A percentile compares a stretch with the other conserved stretches of the same genome.
These are phyloP conservation scores for Massarina eburnea DNA, from an alignment of 2,329 filamentous ascomycete genomes.

Conservation along the genomic window DNA sequence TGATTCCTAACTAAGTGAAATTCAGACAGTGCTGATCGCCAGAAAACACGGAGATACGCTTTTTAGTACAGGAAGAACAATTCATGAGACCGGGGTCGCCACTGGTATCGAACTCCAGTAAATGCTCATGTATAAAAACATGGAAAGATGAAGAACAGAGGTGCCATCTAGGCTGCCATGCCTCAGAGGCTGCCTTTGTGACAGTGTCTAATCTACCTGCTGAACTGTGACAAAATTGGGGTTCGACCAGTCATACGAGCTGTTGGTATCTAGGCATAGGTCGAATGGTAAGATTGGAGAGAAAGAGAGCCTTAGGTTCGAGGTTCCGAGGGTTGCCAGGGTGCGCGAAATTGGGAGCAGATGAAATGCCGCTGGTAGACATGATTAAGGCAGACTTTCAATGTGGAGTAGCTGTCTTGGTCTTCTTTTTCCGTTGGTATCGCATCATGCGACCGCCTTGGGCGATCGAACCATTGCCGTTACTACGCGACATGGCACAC, in stretches of 20 bases:
- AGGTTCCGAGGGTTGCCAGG: too few species aligned
- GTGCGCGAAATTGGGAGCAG: too few species aligned
- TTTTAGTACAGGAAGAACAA: neutral
- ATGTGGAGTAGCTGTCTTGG: conserved; percentile 12
- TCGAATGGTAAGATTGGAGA: too few species aligned
- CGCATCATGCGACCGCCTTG: conserved; percentile 57
- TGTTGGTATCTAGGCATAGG: too few species aligned
- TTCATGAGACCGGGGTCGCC: neutral
- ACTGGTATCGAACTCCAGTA: conserved; percentile 5
- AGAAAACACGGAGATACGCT: neutral
- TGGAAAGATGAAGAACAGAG: neutral
- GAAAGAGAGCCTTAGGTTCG: too few species aligned
- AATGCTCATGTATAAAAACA: conserved; percentile 3
- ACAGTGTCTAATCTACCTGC: too few species aligned
- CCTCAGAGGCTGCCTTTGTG: neutral
- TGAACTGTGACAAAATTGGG: too few species aligned
- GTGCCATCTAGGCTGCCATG: neutral
- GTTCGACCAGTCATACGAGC: too few species aligned
- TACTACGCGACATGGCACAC: conserved; percentile 84
- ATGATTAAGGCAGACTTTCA: neutral
- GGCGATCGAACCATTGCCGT: conserved; percentile 54
- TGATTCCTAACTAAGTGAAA: neutral
- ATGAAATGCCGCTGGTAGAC: too few species aligned
- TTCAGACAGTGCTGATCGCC: neutral
- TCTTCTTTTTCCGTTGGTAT: conserved; percentile 34